These are phyloP conservation scores for Fusarium setosum DNA, from an alignment of 2,329 filamentous ascomycete genomes.

Conservation along the genomic window DNA sequence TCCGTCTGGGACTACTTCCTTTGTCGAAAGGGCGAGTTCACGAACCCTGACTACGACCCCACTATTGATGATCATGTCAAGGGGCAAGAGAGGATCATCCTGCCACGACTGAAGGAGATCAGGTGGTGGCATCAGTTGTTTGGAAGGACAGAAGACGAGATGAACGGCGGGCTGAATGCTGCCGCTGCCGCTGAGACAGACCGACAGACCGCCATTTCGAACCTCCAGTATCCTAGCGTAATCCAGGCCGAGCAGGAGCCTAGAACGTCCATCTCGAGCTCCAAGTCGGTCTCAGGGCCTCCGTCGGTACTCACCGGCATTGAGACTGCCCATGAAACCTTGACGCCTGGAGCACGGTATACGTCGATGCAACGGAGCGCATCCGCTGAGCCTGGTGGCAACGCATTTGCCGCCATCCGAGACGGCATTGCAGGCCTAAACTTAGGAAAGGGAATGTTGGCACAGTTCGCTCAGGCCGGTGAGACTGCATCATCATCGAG, in stretches of 20 bases:
- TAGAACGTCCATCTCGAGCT: slow-evolving; percentile 45
- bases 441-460: slow-evolving; percentile 59
- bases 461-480: slow-evolving; percentile 44
- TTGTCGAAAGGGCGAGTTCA: slow-evolving; percentile 81
- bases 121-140: slow-evolving; percentile 95
- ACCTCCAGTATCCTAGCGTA: slow-evolving; percentile 45
- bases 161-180: slow-evolving; percentile 79
- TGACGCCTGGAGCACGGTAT: slow-evolving; percentile 55
- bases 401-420: slow-evolving; percentile 58
- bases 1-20: slow-evolving; percentile 98
- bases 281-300: slow-evolving; percentile 52
- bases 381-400: slow-evolving; percentile 55
- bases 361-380: slow-evolving; percentile 56
- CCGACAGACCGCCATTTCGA: slow-evolving; percentile 50
- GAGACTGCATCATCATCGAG: slow-evolving; percentile 37
- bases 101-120: slow-evolving; percentile 81
- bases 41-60: slow-evolving; percentile 82
- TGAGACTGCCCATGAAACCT: slow-evolving; percentile 66
- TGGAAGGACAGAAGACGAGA: slow-evolving; percentile 87
- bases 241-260: slow-evolving; percentile 42
- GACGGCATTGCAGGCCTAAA: slow-evolving; percentile 61
- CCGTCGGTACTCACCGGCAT: slow-evolving; percentile 69
- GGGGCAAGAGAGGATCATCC: slow-evolving; percentile 84
- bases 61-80: slow-evolving; percentile 82
- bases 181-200: slow-evolving; percentile 63